Base-by-base conservation (phyloP, 257 asterid species). In the Jasminum sambac region DNA sequence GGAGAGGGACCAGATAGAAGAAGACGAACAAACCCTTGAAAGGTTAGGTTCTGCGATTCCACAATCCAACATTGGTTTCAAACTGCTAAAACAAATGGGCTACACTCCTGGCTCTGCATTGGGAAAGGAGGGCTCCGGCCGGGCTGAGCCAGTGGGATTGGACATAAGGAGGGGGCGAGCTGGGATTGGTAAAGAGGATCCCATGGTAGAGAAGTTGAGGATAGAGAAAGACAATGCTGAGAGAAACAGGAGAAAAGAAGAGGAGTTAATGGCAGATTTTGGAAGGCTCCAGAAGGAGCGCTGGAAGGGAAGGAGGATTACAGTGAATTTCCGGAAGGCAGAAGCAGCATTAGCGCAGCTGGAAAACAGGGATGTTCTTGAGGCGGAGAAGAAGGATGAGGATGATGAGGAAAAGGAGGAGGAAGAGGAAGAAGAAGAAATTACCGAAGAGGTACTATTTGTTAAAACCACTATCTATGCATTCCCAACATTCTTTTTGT, bases 61-160 rank as follows among this genome's bases (percentile, higher is more conserved):
- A 7, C 91, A 89, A 77, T 86, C 96, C 48, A 94, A 89, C 79
- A 89, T 94, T 60, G 99, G 99, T 64, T 94, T 91, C 85, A 94
- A 91, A 79, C 65, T 94, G 84, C 74, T 94, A 68, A 94, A 94
- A 73, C 97, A 86, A 71, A 94, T 94, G 96, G 99, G 99, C 13
- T 94, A 94, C 77, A 83, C 90, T 74, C 97, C 99, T 11, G 96
- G 99, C 66, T 83, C 93, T 24, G 88, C 96, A 25, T 77, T 94
- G 78, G 97, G 99, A 17, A 94, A 88, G 82, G 95, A 89, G 67
- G 91, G 96, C 16, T 86, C 95, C 0, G 97, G 99, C 17, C 76
- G 81, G 72, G 84, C 83, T 64, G 96, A 86, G 74, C 99, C 97
- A 0, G 82, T 94, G 72, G 84, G 76, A 43, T 76, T 89, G n/a